Evolutionary conservation across 257 asterid genomes (phyloP).

Genomic region (Nicotiana noctiflora): DNA sequence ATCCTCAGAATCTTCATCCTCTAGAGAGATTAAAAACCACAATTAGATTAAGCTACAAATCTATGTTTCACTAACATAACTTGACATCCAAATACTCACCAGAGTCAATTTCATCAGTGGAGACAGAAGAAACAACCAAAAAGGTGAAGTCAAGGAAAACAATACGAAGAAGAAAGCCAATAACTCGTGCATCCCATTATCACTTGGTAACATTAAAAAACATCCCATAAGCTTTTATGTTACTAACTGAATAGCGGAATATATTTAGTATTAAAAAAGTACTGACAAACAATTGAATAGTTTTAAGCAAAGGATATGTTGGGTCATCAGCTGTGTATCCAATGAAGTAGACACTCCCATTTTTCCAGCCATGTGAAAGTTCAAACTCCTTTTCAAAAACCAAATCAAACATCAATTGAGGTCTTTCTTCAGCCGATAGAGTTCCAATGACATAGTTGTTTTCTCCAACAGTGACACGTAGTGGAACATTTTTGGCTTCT

Average conservation of each 20-base stretch:
- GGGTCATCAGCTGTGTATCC: constrained; percentile 49
- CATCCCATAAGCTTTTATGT: too few species aligned
- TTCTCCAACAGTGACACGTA: constrained; percentile 35
- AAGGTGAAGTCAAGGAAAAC: too few species aligned
- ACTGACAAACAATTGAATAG: too few species aligned
- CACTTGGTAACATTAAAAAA: too few species aligned
- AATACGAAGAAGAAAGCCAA: too few species aligned
- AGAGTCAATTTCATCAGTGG: neutral
- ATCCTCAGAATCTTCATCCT: neutral
- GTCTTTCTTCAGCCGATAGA: constrained; percentile 42
- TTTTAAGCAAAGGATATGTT: too few species aligned
- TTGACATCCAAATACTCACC: neutral
- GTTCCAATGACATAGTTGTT: constrained; percentile 39
- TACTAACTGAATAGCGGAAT: too few species aligned
- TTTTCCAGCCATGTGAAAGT: constrained; percentile 69
- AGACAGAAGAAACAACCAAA: too few species aligned
- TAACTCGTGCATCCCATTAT: too few species aligned
- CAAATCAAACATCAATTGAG: constrained; percentile 59
- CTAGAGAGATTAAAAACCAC: neutral
- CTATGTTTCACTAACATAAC: neutral
- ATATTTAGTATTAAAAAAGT: too few species aligned
- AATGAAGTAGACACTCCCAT: constrained; percentile 50
- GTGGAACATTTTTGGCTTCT: constrained; percentile 31
- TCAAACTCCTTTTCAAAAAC: constrained; percentile 65
- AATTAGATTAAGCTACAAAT: neutral